Conservation (phyloP, 306 rosid genomes). For the Chamaecrista fasciculata region DNA sequence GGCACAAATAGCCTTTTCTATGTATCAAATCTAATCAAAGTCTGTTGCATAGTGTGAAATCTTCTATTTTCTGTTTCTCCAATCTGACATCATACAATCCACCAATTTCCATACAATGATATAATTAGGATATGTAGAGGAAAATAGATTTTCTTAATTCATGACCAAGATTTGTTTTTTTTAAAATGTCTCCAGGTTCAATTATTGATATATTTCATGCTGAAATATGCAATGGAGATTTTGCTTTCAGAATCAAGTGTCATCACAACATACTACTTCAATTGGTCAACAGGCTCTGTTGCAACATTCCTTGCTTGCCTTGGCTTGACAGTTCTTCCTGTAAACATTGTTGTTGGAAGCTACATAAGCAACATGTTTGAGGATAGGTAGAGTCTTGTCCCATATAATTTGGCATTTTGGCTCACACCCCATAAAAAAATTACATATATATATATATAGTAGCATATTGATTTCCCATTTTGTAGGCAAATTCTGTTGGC, state of each 20-base stretch:
- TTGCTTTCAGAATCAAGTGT: slow-evolving; percentile 95
- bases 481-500: slow-evolving; percentile 87
- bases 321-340: slow-evolving; percentile 93
- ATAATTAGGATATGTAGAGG: not conserved
- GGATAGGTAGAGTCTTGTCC: slow-evolving; percentile 74
- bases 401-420: too few species aligned
- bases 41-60: not conserved
- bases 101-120: slow-evolving; percentile 18
- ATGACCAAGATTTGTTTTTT: slow-evolving; percentile 38
- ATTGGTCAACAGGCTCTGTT: slow-evolving; percentile 80
- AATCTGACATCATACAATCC: not conserved
- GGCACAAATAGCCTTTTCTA: too few species aligned
- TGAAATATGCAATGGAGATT: slow-evolving; percentile 90
- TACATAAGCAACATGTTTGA: slow-evolving; percentile 95
- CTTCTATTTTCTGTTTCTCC: not conserved
- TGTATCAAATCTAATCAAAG: too few species aligned
- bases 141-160: slow-evolving; percentile 1
- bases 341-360: slow-evolving; percentile 81
- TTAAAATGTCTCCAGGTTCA: slow-evolving; percentile 61
- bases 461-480: not conserved
- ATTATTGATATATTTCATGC: slow-evolving; percentile 95
- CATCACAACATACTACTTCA: slow-evolving; percentile 78
- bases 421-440: too few species aligned
- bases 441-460: not conserved
- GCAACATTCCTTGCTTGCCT: slow-evolving; percentile 86